Percentiles rank a stretch among this genome's conserved stretches.
Evolutionary conservation across 805 yeast species (phyloP).

Genomic region (Candida oleophila): DNA sequence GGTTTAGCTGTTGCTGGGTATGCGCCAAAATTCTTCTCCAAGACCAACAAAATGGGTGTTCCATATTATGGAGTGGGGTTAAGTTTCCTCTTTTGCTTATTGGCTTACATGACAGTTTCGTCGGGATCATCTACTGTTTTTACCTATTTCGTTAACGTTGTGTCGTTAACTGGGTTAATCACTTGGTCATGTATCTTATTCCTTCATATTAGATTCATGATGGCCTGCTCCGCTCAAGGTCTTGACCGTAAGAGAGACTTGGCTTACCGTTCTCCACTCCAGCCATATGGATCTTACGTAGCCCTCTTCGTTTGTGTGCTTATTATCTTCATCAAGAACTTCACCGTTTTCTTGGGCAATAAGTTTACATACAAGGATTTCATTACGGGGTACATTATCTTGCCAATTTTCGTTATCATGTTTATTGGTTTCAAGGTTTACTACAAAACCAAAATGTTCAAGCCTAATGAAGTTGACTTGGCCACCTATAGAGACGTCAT

Average conservation of each 20-base stretch:
- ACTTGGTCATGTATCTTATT: slow-evolving; percentile 73
- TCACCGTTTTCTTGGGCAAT: slow-evolving; percentile 64
- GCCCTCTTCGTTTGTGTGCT: slow-evolving; percentile 54
- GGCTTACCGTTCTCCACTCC: slow-evolving; percentile 63
- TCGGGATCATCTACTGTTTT: slow-evolving; percentile 57
- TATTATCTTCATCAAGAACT: slow-evolving; percentile 64
- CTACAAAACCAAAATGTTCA: slow-evolving; percentile 47
- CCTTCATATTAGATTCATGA: slow-evolving; percentile 64
- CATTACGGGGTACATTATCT: slow-evolving; percentile 76
- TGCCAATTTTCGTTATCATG: slow-evolving; percentile 60
- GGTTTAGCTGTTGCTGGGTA: slow-evolving; percentile 71
- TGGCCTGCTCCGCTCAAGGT: slow-evolving; percentile 69
- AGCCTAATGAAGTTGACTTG: slow-evolving; percentile 61
- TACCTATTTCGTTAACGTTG: slow-evolving; percentile 70
- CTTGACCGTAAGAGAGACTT: slow-evolving; percentile 50
- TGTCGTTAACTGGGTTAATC: slow-evolving; percentile 70
- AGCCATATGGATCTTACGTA: slow-evolving; percentile 64
- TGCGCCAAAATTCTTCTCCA: slow-evolving; percentile 68
- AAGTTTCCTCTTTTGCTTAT: slow-evolving; percentile 53
- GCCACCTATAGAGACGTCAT: slow-evolving; percentile 53
- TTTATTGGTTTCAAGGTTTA: slow-evolving; percentile 60
- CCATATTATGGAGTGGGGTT: slow-evolving; percentile 60
- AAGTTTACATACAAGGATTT: slow-evolving; percentile 60
- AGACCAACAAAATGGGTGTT: slow-evolving; percentile 62
- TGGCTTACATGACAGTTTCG: slow-evolving; percentile 72